Conservation (phyloP, 2,329 filamentous ascomycete genomes). For the Lachnellula hyalina region DNA sequence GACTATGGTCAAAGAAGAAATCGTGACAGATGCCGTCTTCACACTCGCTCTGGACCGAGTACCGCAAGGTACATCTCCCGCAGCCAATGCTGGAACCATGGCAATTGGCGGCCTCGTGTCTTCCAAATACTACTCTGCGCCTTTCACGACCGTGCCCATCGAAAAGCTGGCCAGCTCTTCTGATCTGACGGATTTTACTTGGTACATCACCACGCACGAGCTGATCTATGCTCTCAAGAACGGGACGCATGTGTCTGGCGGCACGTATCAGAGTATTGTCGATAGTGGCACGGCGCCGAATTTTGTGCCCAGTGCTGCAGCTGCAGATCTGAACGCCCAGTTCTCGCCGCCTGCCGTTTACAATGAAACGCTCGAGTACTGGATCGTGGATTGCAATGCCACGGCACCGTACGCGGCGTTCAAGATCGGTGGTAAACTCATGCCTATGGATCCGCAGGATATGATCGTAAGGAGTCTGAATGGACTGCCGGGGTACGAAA, state of each 20-base stretch:
- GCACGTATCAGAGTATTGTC: constrained; percentile 17
- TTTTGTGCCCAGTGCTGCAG: constrained; percentile 6
- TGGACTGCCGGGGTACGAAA: background rate
- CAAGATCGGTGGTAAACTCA: constrained; percentile 11
- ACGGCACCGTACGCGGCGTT: constrained; percentile 11
- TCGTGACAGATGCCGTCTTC: constrained; percentile 40
- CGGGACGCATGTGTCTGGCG: constrained; percentile 6
- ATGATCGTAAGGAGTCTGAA: constrained; percentile 9
- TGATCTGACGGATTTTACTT: background rate
- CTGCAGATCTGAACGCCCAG: constrained; percentile 6
- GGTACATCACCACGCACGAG: background rate
- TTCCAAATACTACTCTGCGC: background rate
- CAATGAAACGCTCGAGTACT: background rate
- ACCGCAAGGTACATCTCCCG: background rate
- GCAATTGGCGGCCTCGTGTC: background rate
- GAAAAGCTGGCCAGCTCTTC: background rate
- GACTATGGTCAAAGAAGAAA: constrained; percentile 40
- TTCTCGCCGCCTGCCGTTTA: constrained; percentile 9
- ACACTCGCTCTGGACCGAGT: constrained; percentile 40
- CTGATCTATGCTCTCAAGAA: background rate
- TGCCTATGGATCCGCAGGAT: constrained; percentile 11
- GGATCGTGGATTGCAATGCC: constrained; percentile 12
- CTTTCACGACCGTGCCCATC: background rate
- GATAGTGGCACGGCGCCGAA: constrained; percentile 15
- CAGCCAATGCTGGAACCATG: background rate